A percentile compares a stretch with the other conserved stretches of the same genome.
These are phyloP conservation scores for Torrubiella hemipterigena DNA, from an alignment of 2,329 filamentous ascomycete species.

Conservation along the genomic window DNA sequence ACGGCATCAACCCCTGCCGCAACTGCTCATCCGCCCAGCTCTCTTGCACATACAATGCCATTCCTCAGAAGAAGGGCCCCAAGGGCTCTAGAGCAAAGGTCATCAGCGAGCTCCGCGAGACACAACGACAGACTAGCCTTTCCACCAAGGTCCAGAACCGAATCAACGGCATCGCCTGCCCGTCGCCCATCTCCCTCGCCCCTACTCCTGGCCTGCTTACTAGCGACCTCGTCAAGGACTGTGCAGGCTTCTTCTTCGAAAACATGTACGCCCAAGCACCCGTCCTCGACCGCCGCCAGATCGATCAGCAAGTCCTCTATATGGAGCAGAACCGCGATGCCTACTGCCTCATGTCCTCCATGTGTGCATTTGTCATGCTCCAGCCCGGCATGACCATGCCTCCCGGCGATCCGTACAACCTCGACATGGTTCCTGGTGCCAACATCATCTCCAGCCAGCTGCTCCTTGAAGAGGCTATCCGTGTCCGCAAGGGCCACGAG, in stretches of 20 bases:
- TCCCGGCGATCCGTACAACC: slow-evolving; percentile 40
- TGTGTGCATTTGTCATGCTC: slow-evolving; percentile 57
- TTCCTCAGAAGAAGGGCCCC: slow-evolving; percentile 65
- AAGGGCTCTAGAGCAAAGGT: slow-evolving; percentile 66
- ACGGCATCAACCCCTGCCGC: slow-evolving; percentile 57
- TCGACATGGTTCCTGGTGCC: slow-evolving; percentile 43
- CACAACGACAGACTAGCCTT: slow-evolving; percentile 53
- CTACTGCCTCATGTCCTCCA: slow-evolving; percentile 52
- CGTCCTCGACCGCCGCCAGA: slow-evolving; percentile 44
- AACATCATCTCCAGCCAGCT: slow-evolving; percentile 53
- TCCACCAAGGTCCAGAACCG: slow-evolving; percentile 49
- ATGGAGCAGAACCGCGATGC: slow-evolving; percentile 51
- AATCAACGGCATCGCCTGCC: slow-evolving; percentile 40
- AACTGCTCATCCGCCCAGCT: slow-evolving; percentile 58
- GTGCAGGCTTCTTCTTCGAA: slow-evolving; percentile 56
- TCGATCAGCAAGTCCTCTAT: slow-evolving; percentile 46
- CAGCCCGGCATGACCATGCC: slow-evolving; percentile 56
- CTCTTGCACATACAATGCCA: slow-evolving; percentile 61
- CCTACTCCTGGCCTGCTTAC: slow-evolving; percentile 51
- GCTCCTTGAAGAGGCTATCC: slow-evolving; percentile 54
- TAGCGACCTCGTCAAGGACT: slow-evolving; percentile 51
- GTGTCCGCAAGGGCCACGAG: slow-evolving; percentile 52
- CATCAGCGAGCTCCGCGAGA: slow-evolving; percentile 60
- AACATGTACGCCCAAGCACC: slow-evolving; percentile 54
- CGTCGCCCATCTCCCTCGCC: slow-evolving; percentile 33